Evolutionary conservation across 768 basidiomycete species (phyloP).

Genomic region (Strobilomyces echinocephalus): DNA sequence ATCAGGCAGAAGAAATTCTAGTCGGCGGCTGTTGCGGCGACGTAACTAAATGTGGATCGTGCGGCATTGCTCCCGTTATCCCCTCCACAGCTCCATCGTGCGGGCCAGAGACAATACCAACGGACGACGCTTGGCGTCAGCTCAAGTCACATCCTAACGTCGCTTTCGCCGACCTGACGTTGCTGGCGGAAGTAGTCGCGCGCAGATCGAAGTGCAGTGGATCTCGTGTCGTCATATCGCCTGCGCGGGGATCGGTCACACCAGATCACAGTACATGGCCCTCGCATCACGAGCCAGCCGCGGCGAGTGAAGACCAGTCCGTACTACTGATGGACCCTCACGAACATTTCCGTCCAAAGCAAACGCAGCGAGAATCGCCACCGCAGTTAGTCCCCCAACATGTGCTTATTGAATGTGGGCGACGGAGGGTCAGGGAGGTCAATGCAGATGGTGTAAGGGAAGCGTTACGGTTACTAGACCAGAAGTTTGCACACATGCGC

Average conservation of each 20-base stretch:
- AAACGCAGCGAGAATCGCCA: conserved; percentile 39
- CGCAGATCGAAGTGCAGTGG: conserved; percentile 76
- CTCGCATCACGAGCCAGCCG: conserved; percentile 10
- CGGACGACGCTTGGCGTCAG: conserved; percentile 78
- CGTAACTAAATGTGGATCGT: conserved; percentile 26
- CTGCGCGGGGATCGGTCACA: conserved; percentile 44
- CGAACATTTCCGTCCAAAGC: conserved; percentile 46
- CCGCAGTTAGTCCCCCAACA: conserved; percentile 58
- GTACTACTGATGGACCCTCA: conserved; percentile 52
- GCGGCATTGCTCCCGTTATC: conserved; percentile 30
- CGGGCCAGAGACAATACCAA: conserved; percentile 58
- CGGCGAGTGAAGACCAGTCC: conserved; percentile 30
- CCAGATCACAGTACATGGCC: conserved; percentile 37
- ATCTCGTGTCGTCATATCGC: conserved; percentile 58
- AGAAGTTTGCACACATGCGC: conserved; percentile 45
- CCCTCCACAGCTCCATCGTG: conserved; percentile 19
- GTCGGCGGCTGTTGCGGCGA: conserved; percentile 37
- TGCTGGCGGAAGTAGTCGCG: conserved; percentile 87
- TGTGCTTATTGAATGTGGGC: conserved; percentile 58
- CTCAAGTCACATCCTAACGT: conserved; percentile 88
- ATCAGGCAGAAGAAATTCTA: conserved; percentile 24
- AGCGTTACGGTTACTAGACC: conserved; percentile 70
- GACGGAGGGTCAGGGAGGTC: conserved; percentile 58
- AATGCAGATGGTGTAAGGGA: conserved; percentile 69
- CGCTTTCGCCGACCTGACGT: conserved; percentile 73